A percentile compares a stretch with the other conserved stretches of the same genome.
phyloP scores from a whole-genome alignment of 805 yeast species.

The Ogataea minuta region DNA sequence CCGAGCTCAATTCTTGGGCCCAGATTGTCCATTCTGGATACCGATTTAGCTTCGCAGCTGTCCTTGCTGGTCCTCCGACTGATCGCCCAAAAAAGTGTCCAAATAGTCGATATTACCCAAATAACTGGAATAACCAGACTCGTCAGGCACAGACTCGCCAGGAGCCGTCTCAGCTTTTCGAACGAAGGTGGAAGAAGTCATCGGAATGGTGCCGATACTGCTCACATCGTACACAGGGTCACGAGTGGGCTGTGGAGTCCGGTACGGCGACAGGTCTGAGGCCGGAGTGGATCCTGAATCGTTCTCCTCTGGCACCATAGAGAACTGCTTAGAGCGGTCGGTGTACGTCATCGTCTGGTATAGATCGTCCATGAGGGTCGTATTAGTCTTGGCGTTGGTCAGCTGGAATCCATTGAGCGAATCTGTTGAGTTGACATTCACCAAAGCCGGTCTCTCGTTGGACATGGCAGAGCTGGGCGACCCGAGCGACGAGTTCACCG shows the following conservation, averaged over 20 bases:
- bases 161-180: too few species aligned
- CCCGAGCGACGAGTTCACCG: slow-evolving; percentile 24
- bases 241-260: background rate
- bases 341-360: slow-evolving; percentile 34
- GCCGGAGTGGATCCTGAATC: slow-evolving; percentile 10
- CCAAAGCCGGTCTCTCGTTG: slow-evolving; percentile 28
- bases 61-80: slow-evolving; percentile 2
- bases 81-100: slow-evolving; percentile 9
- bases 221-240: slow-evolving; percentile 3
- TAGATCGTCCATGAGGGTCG: slow-evolving; percentile 35
- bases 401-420: slow-evolving; percentile 27
- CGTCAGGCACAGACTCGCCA: background rate
- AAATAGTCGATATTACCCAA: slow-evolving; percentile 13
- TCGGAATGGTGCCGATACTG: slow-evolving; percentile 8
- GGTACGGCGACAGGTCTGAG: slow-evolving; percentile 5
- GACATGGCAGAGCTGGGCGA: slow-evolving; percentile 23
- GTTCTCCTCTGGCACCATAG: slow-evolving; percentile 3
- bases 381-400: slow-evolving; percentile 33
- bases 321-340: slow-evolving; percentile 10
- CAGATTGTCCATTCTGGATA: slow-evolving; percentile 1
- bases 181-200: slow-evolving; percentile 1
- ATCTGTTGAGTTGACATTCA: slow-evolving; percentile 24
- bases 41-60: slow-evolving; percentile 1
- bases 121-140: slow-evolving; percentile 6
- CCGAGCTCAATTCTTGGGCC: background rate